These are phyloP conservation scores for Artemisia argyi DNA, from an alignment of 129 eudicot genomes.

Conservation along the genomic window DNA sequence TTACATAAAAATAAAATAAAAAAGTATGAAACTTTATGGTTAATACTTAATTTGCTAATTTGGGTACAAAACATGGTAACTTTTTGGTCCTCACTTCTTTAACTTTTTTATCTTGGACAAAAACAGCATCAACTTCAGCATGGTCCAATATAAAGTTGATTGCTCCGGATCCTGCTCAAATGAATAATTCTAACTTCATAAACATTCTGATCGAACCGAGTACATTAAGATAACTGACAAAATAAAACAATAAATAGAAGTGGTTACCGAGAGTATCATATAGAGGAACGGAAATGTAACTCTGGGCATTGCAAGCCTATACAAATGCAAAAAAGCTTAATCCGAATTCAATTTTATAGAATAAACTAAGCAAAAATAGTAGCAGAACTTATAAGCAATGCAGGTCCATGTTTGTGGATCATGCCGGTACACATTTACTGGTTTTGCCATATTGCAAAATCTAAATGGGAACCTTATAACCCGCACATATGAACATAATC, in stretches of 20 bases:
- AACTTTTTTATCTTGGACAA: constrained; percentile 78
- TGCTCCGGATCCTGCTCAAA: constrained; percentile 74
- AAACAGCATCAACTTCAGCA: constrained; percentile 90
- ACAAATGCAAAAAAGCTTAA: neutral
- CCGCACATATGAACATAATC: no score
- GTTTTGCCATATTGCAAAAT: no score
- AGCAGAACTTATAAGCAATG: no score
- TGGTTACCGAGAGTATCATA: constrained; percentile 91
- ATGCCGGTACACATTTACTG: no score
- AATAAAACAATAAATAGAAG: constrained; percentile 3
- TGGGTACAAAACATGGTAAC: neutral
- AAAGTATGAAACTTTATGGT: neutral
- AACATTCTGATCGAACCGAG: neutral
- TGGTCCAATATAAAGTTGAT: constrained; percentile 78
- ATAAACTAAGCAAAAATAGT: no score
- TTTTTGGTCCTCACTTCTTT: constrained; percentile 61
- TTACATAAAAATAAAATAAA: neutral
- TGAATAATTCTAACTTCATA: neutral
- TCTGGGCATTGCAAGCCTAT: constrained; percentile 91
- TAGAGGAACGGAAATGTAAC: constrained; percentile 87
- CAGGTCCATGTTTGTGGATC: no score
- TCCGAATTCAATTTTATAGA: neutral
- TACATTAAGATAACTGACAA: neutral
- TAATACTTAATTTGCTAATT: neutral
- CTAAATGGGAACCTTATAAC: no score